Conservation (phyloP, 495 filamentous ascomycete species). For the Aspergillus coremiiformis region DNA sequence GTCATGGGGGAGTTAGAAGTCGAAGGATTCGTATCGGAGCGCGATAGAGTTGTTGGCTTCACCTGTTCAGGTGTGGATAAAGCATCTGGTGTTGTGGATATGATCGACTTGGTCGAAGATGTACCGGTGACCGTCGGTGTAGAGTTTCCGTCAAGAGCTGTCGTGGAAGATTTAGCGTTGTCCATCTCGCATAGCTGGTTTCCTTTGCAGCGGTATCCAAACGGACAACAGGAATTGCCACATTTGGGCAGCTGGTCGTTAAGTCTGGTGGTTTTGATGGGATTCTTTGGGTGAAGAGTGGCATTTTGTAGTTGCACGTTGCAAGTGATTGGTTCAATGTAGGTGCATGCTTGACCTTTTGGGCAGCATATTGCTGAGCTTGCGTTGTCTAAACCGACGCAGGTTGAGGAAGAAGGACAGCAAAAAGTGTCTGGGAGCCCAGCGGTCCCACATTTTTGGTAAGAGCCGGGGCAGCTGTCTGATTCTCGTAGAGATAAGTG, state of each 20-base stretch:
- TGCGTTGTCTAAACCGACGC: constrained; percentile 55
- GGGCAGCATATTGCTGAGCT: constrained; percentile 78
- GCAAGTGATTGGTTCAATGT: constrained; percentile 65
- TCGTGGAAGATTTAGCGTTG: constrained; percentile 28
- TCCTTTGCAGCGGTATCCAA: constrained; percentile 63
- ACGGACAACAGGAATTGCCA: constrained; percentile 61
- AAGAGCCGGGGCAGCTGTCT: constrained; percentile 40
- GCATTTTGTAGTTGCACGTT: constrained; percentile 60
- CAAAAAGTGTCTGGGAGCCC: constrained; percentile 67
- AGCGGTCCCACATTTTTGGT: constrained; percentile 43
- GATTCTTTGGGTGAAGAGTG: constrained; percentile 48
- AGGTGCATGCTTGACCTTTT: constrained; percentile 48
- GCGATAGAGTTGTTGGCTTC: constrained; percentile 13
- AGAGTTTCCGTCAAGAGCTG: constrained; percentile 8
- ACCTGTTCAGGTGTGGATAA: constrained; percentile 14
- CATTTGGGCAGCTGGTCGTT: constrained; percentile 49
- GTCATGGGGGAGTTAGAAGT: constrained; percentile 11
- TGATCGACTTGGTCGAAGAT: constrained; percentile 24
- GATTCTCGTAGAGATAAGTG: constrained; percentile 27
- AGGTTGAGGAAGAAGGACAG: constrained; percentile 56
- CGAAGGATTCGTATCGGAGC: neutral
- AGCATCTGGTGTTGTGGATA: constrained; percentile 11
- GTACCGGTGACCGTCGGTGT: neutral
- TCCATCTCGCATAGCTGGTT: constrained; percentile 34
- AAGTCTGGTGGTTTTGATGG: constrained; percentile 64